A percentile compares a stretch with the other conserved stretches of the same genome.
Conservation (phyloP, 805 yeast genomes). For the Ogataea dorogensis region DNA sequence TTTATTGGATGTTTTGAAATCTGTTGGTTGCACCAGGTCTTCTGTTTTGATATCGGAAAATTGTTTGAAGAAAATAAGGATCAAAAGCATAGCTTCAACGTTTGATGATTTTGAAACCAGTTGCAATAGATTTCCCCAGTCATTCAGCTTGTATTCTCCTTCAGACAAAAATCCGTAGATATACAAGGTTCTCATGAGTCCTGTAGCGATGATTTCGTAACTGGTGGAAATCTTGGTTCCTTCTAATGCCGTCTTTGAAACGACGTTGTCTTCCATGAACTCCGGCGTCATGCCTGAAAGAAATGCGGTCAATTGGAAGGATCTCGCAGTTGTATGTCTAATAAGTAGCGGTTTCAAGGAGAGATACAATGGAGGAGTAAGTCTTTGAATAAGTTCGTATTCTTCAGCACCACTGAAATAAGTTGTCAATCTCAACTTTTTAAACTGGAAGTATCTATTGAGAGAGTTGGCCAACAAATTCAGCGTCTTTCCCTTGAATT, state of each 20-base stretch:
- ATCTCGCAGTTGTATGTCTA: slow-evolving; percentile 32
- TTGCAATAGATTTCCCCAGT: slow-evolving; percentile 52
- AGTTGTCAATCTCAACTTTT: slow-evolving; percentile 52
- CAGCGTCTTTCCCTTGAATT: slow-evolving; percentile 58
- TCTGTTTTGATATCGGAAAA: slow-evolving; percentile 40
- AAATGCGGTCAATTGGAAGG: slow-evolving; percentile 33
- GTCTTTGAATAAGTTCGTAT: slow-evolving; percentile 47
- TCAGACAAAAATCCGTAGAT: slow-evolving; percentile 49
- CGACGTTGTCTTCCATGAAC: slow-evolving; percentile 28
- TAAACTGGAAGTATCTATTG: slow-evolving; percentile 82
- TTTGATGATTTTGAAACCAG: slow-evolving; percentile 31
- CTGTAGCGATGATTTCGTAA: slow-evolving; percentile 57
- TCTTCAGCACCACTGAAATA: slow-evolving; percentile 24
- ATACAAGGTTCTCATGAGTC: slow-evolving; percentile 51
- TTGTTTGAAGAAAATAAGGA: slow-evolving; percentile 44
- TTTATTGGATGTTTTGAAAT: slow-evolving; percentile 36
- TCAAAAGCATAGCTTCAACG: slow-evolving; percentile 43
- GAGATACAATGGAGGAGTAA: slow-evolving; percentile 51
- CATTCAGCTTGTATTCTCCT: slow-evolving; percentile 41
- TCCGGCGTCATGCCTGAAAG: slow-evolving; percentile 32
- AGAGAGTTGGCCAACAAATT: slow-evolving; percentile 68
- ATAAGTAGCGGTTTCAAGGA: slow-evolving; percentile 36
- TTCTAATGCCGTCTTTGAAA: slow-evolving; percentile 21
- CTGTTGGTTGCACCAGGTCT: slow-evolving; percentile 38
- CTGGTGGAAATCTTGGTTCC: slow-evolving; percentile 38